Evolutionary conservation across 192 early-diverging fungal genomes (phyloP), one percentile per base, ranked within the genome.

Genomic region (Coemansia sp.): DNA sequence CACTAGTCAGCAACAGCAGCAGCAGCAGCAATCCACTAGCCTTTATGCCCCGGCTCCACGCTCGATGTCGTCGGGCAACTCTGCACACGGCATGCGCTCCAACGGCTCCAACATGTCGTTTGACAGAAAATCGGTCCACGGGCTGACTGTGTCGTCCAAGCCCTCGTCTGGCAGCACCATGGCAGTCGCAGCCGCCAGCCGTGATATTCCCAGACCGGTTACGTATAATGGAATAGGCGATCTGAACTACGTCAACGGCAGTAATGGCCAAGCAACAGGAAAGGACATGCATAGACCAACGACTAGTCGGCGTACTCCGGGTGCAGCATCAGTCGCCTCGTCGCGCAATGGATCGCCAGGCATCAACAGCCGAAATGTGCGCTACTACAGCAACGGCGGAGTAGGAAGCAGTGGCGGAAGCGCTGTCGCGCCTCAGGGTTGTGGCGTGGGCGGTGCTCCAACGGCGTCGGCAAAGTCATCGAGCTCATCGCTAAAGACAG

Each of bases 401-500:
- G 64, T 33, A 39, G 64, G 64, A 16, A 58, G 3, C 24, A 33
- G 27, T 7, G 38, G 41, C 3, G 64, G 24, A 29, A 38, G 22
- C 8, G 24, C 38, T 16, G 29, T 24, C 12, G 27, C 43, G 6
- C 29, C 64, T 49, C 43, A 49, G 61, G 34, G 31, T 1, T 18
- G 60, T 39, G 60, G 61, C n/a, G 61, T 38, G 36, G 36, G 36
- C 36, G 36, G 36, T 8, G 36, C 36, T 11, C 36, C 61, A 31
- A 66, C 44, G 27, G 64, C 72, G 18, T 76, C 81, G n/a, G 29
- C 69, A 71, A 83, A 83, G 53, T 79, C 81, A n/a, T 79, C 76
- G 12, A 57, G 68, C 41, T 79, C 81, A 7, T 78, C 76, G 41
- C 58, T 75, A 5, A 69, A 67, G 34, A 63, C 66, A 40, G 66